Evolutionary conservation across 2,329 filamentous ascomycete genomes (phyloP).

Genomic region (Metarhizium guizhouense): DNA sequence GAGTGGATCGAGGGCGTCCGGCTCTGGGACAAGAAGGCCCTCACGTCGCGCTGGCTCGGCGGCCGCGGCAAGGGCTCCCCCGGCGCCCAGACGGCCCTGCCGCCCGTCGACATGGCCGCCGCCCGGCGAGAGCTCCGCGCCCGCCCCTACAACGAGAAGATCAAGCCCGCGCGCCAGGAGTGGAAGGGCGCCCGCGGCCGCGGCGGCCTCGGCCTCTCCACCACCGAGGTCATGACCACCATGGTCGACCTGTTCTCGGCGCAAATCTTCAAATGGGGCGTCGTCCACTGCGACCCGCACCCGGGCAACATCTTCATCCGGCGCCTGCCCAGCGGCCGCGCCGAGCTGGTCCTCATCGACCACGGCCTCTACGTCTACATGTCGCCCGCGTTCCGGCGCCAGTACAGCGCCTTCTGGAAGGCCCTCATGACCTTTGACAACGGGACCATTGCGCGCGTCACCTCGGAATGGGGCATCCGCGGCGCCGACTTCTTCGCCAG

Average conservation of each 20-base stretch:
- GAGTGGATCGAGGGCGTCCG: conserved; percentile 97
- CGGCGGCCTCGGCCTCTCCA: conserved; percentile 74
- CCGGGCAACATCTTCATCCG: conserved; percentile 96
- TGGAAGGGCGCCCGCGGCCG: conserved; percentile 67
- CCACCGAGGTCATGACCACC: conserved; percentile 87
- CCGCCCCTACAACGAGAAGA: conserved; percentile 43
- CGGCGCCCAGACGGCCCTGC: conserved; percentile 61
- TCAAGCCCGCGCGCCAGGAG: conserved; percentile 72
- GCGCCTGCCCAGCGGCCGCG: conserved; percentile 67
- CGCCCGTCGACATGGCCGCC: conserved; percentile 35
- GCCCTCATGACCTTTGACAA: conserved; percentile 92
- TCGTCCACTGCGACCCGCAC: conserved; percentile 93
- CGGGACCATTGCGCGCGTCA: conserved; percentile 62
- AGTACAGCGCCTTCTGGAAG: conserved; percentile 92
- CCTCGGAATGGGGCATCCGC: conserved; percentile 75
- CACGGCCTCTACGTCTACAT: conserved; percentile 95
- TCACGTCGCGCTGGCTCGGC: conserved; percentile 70
- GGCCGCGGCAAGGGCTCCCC: conserved; percentile 68
- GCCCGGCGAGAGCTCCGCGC: conserved; percentile 38
- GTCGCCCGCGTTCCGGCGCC: conserved; percentile 69
- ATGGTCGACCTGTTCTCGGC: conserved; percentile 96
- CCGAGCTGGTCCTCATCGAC: conserved; percentile 92
- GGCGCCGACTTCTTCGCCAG: conserved; percentile 87
- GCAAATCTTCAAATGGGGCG: conserved; percentile 95
- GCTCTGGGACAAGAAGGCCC: conserved; percentile 82